Conservation (phyloP, 257 asterid species). For the Coffea canephora region DNA sequence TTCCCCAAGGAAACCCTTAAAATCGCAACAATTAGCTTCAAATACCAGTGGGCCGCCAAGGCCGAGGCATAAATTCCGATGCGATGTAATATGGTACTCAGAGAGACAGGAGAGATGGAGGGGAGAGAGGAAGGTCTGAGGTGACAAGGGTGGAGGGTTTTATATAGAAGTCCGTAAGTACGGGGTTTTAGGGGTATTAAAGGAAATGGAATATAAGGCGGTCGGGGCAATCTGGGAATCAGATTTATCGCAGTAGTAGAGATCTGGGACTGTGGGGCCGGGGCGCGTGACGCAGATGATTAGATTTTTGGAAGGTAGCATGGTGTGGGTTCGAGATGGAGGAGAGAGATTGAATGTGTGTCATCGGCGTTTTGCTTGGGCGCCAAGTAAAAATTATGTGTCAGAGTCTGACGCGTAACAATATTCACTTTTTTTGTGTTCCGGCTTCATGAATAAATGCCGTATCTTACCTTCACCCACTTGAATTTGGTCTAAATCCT, state of each 20-base stretch:
- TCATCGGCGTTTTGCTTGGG: conserved; percentile 24
- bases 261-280: no score
- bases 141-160: neutral
- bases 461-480: neutral
- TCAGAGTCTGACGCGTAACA: conserved; percentile 11
- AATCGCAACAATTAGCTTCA: neutral
- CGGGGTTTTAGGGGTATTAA: conserved; percentile 21
- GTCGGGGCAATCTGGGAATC: conserved; percentile 25
- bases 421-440: neutral
- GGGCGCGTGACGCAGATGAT: conserved; percentile 11
- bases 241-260: conserved; percentile 3
- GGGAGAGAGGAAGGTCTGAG: neutral
- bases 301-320: neutral
- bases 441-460: neutral
- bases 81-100: neutral
- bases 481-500: neutral
- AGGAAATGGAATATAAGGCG: conserved; percentile 11
- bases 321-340: neutral
- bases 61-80: neutral
- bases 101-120: neutral
- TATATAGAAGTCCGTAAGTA: neutral
- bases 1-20: neutral
- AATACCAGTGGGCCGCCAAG: neutral
- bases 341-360: neutral
- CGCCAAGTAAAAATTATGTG: conserved; percentile 23